A percentile compares a stretch with the other conserved stretches of the same genome.
These are phyloP conservation scores for Castanea mollissima DNA, from an alignment of 306 rosid species.

Conservation along the genomic window DNA sequence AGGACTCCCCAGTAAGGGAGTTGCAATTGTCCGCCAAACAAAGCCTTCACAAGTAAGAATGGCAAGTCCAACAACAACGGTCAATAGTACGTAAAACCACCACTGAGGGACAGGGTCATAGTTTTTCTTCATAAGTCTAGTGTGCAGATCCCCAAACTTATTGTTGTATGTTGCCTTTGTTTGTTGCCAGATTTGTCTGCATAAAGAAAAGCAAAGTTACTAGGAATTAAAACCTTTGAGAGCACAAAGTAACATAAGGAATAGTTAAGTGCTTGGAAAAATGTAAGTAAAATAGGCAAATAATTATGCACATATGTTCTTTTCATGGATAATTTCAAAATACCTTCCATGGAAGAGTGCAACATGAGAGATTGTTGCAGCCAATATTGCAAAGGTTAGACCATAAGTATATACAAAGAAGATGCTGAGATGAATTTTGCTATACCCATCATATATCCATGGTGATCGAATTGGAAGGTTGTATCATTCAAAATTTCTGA, in stretches of 20 bases:
- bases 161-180: conserved; percentile 28
- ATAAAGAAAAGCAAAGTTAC: not conserved
- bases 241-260: not conserved
- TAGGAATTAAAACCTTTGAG: not conserved
- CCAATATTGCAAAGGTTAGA: conserved; percentile 62
- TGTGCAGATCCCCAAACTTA: conserved; percentile 53
- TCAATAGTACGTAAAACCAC: conserved; percentile 63
- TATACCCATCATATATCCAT: conserved; percentile 47
- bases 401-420: conserved; percentile 68
- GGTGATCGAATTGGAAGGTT: conserved; percentile 45
- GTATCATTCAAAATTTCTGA: conserved; percentile 39
- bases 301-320: not conserved
- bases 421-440: conserved; percentile 68
- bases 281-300: not conserved
- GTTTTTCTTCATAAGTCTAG: conserved; percentile 70
- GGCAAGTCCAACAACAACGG: conserved; percentile 32
- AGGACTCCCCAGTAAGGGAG: conserved; percentile 86
- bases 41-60: conserved; percentile 61
- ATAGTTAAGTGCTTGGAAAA: not conserved
- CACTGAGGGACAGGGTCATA: conserved; percentile 70
- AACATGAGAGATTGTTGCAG: conserved; percentile 77
- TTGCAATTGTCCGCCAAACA: conserved; percentile 59
- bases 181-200: conserved; percentile 42
- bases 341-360: conserved; percentile 85
- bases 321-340: not conserved